Conservation (phyloP, 768 basidiomycete species). For the Trametes gibbosa region DNA sequence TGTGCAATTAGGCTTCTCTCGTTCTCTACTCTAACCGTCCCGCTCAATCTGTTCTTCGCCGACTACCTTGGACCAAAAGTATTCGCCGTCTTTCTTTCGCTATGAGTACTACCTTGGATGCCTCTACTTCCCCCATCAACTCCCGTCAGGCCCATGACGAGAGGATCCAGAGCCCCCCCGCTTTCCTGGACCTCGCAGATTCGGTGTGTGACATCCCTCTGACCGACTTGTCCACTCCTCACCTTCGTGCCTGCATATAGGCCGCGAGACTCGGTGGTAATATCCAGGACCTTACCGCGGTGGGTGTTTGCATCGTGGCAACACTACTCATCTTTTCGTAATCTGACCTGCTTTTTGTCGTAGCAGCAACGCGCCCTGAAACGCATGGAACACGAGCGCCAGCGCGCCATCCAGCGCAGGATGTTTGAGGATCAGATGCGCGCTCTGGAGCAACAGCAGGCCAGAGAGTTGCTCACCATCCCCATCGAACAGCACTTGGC, state of each 20-base stretch:
- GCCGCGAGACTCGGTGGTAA: conserved; percentile 82
- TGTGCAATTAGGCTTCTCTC: conserved; percentile 62
- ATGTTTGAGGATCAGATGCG: conserved; percentile 98
- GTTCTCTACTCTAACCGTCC: conserved; percentile 45
- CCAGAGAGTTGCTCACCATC: conserved; percentile 75
- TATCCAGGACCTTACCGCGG: conserved; percentile 83
- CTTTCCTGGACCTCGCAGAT: conserved; percentile 91
- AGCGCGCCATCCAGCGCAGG: conserved; percentile 81
- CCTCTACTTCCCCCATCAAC: conserved; percentile 71
- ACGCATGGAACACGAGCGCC: conserved; percentile 86
- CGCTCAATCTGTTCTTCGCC: conserved; percentile 52
- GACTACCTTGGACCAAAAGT: conserved; percentile 52
- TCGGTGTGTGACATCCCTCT: conserved; percentile 57
- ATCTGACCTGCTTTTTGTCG: conserved; percentile 30
- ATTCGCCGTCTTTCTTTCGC: conserved; percentile 43
- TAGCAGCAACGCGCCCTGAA: conserved; percentile 74
- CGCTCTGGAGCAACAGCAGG: conserved; percentile 87
- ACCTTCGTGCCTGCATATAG: conserved; percentile 36
- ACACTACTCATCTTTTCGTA: conserved; percentile 1
- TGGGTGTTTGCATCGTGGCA: conserved; percentile 40
- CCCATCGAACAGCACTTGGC: conserved; percentile 80
- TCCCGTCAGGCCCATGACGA: conserved; percentile 64
- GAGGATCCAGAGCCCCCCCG: conserved; percentile 84
- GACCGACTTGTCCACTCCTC: conserved; percentile 9
- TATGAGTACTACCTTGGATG: conserved; percentile 72